phyloP scores from a whole-genome alignment of 2,329 filamentous ascomycete genomes.

The Tolypocladium capitatum region DNA sequence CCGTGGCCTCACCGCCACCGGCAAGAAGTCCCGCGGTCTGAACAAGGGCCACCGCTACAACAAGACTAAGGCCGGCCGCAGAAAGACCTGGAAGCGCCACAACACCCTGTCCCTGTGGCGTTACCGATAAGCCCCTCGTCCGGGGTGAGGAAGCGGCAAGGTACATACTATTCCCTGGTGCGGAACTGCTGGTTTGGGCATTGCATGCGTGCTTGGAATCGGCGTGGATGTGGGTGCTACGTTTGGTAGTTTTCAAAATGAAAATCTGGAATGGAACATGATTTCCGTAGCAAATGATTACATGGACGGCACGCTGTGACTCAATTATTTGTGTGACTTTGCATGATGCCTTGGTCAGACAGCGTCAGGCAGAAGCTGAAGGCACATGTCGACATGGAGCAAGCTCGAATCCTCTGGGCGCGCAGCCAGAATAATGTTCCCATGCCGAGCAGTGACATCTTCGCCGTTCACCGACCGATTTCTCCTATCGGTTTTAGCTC shows the following conservation, averaged over 20 bases:
- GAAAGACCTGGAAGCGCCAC: slow-evolving; percentile 99
- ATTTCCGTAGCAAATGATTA: slow-evolving; percentile 9
- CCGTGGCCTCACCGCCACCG: slow-evolving; percentile 92
- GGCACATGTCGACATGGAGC: neutral
- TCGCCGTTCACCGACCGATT: neutral
- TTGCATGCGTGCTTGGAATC: slow-evolving; percentile 5
- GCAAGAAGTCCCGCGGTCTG: slow-evolving; percentile 99
- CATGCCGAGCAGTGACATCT: neutral
- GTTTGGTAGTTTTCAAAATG: slow-evolving; percentile 7
- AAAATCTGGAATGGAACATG: slow-evolving; percentile 18
- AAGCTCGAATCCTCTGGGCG: too few relatives aligned
- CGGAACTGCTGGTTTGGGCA: slow-evolving; percentile 4
- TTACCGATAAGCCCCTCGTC: slow-evolving; percentile 59
- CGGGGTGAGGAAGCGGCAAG: neutral
- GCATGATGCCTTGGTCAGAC: neutral
- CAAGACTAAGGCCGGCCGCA: slow-evolving; percentile 92
- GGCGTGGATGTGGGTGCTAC: slow-evolving; percentile 1
- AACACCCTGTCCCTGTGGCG: slow-evolving; percentile 99
- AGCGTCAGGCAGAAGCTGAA: too few relatives aligned
- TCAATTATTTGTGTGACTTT: neutral
- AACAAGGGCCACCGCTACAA: slow-evolving; percentile 99
- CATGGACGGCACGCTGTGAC: neutral
- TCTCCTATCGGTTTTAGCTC: neutral
- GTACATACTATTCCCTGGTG: neutral
- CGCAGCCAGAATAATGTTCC: too few relatives aligned